Evolutionary conservation across 306 rosid genomes (phyloP), one percentile per base, ranked within the genome.

Genomic region (Mucuna pruriens): DNA sequence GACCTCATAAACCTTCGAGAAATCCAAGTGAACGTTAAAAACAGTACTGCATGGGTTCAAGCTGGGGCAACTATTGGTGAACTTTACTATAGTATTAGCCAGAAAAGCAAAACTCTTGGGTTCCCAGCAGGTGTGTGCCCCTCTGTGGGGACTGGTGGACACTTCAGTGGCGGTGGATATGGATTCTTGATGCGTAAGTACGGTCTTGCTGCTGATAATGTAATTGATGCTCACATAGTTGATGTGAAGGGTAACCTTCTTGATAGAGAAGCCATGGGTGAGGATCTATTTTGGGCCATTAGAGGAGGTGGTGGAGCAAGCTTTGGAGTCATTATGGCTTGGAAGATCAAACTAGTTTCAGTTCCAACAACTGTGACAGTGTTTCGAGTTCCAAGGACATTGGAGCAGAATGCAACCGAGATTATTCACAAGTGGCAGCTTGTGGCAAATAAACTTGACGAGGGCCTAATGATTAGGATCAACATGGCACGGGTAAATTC

Each of bases 261-360:
- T 9, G 90, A 91, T 13, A 84, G 89, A 44, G 22, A 80, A 62
- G 8, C 87, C 6, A 91, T 88, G 95, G 95, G 93, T 8, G 90
- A 89, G 13, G 93, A 90, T 77, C 80, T 92, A 20, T 92, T 90
- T 73, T 92, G 93, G 97, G 96, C 96, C 2, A 89, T 91, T 38
- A 84, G 87, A 68, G 96, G 97, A 4, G 96, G 96, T 23, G 92
- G 94, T 0, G 92, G 90, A 20, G 89, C 87, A 4, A 88, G 90
- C 65, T 93, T 91, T 46, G 94, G 97, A 15, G 91, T 93, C 6
- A 63, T 91, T 2, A 16, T 88, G 2, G 68, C 92, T 3, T 93
- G 87, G 86, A 89, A 80, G 40, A 11, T 93, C 2, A 71, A 70
- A 58, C 42, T 91, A 40, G 92, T 93, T 57, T 36, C 85, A 0